phyloP scores from a whole-genome alignment of 2,329 filamentous ascomycete genomes.

The Mollisia scopiformis region DNA sequence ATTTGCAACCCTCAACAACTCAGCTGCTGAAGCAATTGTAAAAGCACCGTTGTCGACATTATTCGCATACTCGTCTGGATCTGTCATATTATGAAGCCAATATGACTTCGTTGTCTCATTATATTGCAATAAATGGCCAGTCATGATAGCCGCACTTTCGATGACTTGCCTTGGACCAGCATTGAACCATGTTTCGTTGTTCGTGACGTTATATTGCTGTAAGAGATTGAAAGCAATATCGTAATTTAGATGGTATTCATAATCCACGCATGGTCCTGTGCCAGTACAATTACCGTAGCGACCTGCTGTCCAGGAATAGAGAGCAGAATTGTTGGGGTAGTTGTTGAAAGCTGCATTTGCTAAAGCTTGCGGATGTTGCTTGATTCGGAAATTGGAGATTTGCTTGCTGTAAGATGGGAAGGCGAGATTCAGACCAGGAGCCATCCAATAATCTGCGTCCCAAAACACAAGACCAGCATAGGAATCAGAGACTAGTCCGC shows the following conservation, averaged over 20 bases:
- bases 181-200: conserved; percentile 39
- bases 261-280: conserved; percentile 68
- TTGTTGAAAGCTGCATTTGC: conserved; percentile 63
- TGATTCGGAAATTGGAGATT: conserved; percentile 66
- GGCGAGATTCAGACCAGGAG: conserved; percentile 63
- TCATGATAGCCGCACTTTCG: conserved; percentile 64
- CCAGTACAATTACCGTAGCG: conserved; percentile 69
- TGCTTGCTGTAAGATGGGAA: conserved; percentile 64
- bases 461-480: conserved; percentile 60
- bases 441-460: conserved; percentile 44
- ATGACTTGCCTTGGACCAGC: conserved; percentile 62
- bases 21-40: conserved; percentile 52
- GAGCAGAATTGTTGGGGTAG: conserved; percentile 60
- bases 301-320: conserved; percentile 71
- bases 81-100: conserved; percentile 65
- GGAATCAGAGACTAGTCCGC: conserved; percentile 67
- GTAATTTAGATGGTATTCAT: conserved; percentile 73
- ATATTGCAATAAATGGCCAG: conserved; percentile 59
- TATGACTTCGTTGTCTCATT: conserved; percentile 58
- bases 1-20: conserved; percentile 50
- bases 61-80: conserved; percentile 53
- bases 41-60: conserved; percentile 65
- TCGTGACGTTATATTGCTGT: conserved; percentile 37
- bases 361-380: conserved; percentile 60
- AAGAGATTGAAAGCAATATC: conserved; percentile 61